Evolutionary conservation across 1,284 basidiomycete species (phyloP).

Genomic region (Apiotrichum mycotoxinovorans): DNA sequence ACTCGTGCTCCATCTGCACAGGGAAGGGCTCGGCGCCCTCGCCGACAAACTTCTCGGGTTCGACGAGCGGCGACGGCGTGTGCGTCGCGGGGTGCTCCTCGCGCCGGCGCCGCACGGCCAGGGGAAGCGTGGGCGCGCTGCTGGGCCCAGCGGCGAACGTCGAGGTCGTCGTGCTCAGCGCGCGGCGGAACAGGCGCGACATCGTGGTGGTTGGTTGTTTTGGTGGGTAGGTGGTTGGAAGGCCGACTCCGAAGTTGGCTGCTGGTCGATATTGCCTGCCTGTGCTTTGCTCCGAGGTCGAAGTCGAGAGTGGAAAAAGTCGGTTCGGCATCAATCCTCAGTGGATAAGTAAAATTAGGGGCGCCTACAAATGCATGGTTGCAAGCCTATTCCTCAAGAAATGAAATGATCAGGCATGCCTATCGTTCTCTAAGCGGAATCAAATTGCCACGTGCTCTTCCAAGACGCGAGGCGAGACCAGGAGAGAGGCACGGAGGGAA

Average conservation of each 20-base stretch:
- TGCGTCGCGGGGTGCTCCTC: constrained; percentile 19
- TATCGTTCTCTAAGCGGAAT: not conserved
- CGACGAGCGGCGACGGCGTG: constrained; percentile 23
- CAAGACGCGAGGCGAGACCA: not conserved
- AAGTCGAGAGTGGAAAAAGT: constrained; percentile 1
- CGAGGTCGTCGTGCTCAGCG: constrained; percentile 21
- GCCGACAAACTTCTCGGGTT: constrained; percentile 19
- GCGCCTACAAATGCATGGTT: too few relatives aligned
- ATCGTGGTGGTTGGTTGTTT: constrained; percentile 20
- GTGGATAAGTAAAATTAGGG: too few relatives aligned
- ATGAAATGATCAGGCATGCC: too few relatives aligned
- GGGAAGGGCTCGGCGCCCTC: constrained; percentile 26
- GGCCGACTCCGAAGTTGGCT: not conserved
- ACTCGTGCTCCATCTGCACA: constrained; percentile 36
- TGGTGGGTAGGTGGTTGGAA: not conserved
- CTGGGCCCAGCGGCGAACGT: constrained; percentile 15
- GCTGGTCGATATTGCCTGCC: not conserved
- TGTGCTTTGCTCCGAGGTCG: not conserved
- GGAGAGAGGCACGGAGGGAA: too few relatives aligned
- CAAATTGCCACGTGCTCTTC: not conserved
- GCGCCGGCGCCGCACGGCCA: constrained; percentile 35
- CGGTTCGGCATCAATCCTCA: not conserved
- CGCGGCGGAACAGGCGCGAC: constrained; percentile 39
- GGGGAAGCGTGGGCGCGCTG: constrained; percentile 28
- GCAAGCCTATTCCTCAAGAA: too few relatives aligned